Percentiles rank a stretch among this genome's conserved stretches.
phyloP scores from a whole-genome alignment of 106 monocot species.

The Alisma plantagoaquatica region DNA sequence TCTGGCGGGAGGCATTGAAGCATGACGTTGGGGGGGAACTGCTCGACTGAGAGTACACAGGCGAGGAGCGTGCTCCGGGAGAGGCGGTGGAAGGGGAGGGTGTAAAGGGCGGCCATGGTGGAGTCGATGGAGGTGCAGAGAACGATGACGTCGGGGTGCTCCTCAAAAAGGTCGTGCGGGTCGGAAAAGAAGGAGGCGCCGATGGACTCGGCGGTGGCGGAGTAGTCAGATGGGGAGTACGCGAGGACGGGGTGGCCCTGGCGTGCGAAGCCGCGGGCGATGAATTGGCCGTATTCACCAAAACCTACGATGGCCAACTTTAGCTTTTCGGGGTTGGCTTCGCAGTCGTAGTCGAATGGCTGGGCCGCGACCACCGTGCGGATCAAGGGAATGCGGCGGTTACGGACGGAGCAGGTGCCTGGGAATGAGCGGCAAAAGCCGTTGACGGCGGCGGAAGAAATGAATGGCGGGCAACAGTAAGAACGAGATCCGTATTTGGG shows the following conservation, averaged over 20 bases:
- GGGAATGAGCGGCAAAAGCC: too few species aligned
- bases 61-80: slow-evolving; percentile 45
- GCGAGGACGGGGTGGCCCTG: slow-evolving; percentile 57
- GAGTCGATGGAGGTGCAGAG: slow-evolving; percentile 45
- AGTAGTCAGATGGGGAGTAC: slow-evolving; percentile 52
- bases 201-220: slow-evolving; percentile 30
- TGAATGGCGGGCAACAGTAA: too few species aligned
- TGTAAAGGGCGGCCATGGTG: slow-evolving; percentile 22
- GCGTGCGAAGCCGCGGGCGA: slow-evolving; percentile 24
- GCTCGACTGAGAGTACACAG: slow-evolving; percentile 58
- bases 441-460: too few species aligned
- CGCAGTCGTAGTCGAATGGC: slow-evolving; percentile 35
- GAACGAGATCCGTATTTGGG: too few species aligned
- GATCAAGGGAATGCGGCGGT: slow-evolving; percentile 4
- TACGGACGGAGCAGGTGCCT: too few species aligned
- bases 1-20: slow-evolving; percentile 26
- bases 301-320: slow-evolving; percentile 65
- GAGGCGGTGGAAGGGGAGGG: slow-evolving; percentile 36
- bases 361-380: slow-evolving; percentile 46
- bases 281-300: slow-evolving; percentile 62
- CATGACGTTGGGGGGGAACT: slow-evolving; percentile 41
- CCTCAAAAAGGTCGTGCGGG: slow-evolving; percentile 57
- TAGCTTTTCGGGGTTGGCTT: too few species aligned
- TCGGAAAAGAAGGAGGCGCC: slow-evolving; percentile 38
- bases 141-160: slow-evolving; percentile 53